Evolutionary conservation across 208 protist genomes (phyloP), one percentile per base, ranked within the genome.

Genomic region (Angomonas deanei): DNA sequence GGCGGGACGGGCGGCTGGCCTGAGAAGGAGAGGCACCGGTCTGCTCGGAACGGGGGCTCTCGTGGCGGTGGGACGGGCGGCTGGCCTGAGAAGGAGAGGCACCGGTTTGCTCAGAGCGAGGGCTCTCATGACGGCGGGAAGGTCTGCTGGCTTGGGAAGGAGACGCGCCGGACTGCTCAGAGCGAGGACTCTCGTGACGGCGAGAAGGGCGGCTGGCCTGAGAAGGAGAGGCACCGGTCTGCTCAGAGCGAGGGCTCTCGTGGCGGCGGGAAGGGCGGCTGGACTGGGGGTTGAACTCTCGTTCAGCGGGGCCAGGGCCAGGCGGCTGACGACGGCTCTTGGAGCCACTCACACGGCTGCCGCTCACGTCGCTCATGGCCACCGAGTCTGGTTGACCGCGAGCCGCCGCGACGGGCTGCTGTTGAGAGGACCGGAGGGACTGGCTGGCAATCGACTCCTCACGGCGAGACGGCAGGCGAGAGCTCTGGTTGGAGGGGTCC

Each of bases 341-440:
- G 61, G 11, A 24, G 6, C 3, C 33, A 1, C 27, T 57, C 63
- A 15, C 39, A 28, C 21, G 26, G 48, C 52, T 61, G 34, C 46
- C 60, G 63, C 61, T 61, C n/a, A 10, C 53, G 48, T 47, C 64
- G 36, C 52, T 67, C 34, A 32, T 28, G 27, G 42, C 30, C 57
- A 17, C 13, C 32, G 39, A 31, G n/a, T 27, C 27, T 46, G 26
- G 15, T 53, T 39, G 2, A 56, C 38, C 3, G 10, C 59, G 17
- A 49, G 31, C n/a, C 30, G 21, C 17, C 15, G 32, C 3, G 23
- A 64, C 74, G 30, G 65, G 66, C 30, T 54, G 60, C 54, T 69
- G 72, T 49, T 63, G 64, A 17, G 47, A 61, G 15, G 71, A 68
- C 28, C 79, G 71, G 34, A 76, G 58, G 23, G 79, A 79, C 48